Percentiles rank a stretch among this genome's conserved stretches.
Evolutionary conservation across 305 asterid species (phyloP).

Genomic region (Fraxinus xanthoxyloides): DNA sequence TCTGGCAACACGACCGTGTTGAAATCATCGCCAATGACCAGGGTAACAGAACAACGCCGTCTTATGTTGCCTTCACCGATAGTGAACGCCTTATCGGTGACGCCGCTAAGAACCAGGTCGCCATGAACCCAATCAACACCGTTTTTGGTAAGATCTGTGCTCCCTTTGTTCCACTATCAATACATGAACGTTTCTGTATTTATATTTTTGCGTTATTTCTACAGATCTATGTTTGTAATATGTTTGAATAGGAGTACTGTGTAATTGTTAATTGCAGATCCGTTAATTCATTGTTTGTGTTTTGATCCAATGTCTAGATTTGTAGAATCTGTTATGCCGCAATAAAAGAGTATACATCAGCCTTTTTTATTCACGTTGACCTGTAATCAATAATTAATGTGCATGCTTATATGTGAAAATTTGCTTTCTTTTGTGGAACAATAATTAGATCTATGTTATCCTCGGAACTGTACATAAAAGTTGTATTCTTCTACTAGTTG

Average conservation of each 20-base stretch:
- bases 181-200: not conserved
- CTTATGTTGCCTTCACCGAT: not conserved
- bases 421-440: not conserved
- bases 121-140: conserved; percentile 54
- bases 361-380: not conserved
- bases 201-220: not conserved
- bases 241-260: not conserved
- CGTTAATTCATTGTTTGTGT: not conserved
- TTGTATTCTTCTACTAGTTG: not conserved
- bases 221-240: not conserved
- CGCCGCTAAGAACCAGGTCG: conserved; percentile 57
- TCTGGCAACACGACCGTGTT: not conserved
- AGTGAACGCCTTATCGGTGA: conserved; percentile 37
- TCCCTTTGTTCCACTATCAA: not conserved
- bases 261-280: not conserved
- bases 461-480: not conserved
- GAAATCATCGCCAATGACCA: not conserved
- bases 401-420: not conserved
- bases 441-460: not conserved
- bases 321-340: not conserved
- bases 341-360: not conserved
- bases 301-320: not conserved
- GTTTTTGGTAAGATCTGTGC: conserved; percentile 39
- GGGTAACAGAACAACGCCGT: not conserved
- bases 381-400: not conserved